Evolutionary conservation across 495 filamentous ascomycete species (phyloP), one percentile per base, ranked within the genome.

Genomic region (Penicillium salamii): DNA sequence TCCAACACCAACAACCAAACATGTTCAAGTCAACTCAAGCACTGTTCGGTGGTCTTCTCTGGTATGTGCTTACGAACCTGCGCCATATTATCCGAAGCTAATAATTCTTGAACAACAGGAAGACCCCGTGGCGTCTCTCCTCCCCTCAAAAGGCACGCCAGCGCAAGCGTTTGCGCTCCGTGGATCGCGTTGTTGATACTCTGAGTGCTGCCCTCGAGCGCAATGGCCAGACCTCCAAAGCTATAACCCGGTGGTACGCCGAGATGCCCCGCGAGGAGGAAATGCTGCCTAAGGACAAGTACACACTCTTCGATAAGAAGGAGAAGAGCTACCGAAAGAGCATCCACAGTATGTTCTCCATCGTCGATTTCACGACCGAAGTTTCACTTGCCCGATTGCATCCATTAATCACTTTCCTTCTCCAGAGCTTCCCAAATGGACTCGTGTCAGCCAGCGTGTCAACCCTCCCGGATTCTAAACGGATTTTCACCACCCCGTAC

Each of bases 111-210:
- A 29, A 5, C 28, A 42, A 57, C 55, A 97, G 93, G 93, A 98
- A 98, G 85, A 91, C 87, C 66, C 95, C 93, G 49, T 98, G 90
- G 90, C 88, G 95, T 40, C 85, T 98, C 62, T 98, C 93, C 34
- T 68, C 76, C 46, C 85, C 84, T 57, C 93, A 97, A 66, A 98
- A 98, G 68, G 80, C 81, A 52, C 88, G 93, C 24, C 93, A 97
- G 50, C 85, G 93, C 47, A 80, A 86, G 66, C 89, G 93, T 18
- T 77, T 98, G 37, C 86, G 86, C 47, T 81, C 82, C 46, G 92
- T 98, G 44, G 93, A 98, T 72, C 76, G 72, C 7, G 84, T 96
- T 15, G 83, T 98, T 40, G 80, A 84, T 34, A 86, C 82, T 6
- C 61, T 98, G 49, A 86, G 86, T 63, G 79, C 69, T 11, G 89